Evolutionary conservation across 2,329 filamentous ascomycete species (phyloP).

Genomic region (Colletotrichum incanum): DNA sequence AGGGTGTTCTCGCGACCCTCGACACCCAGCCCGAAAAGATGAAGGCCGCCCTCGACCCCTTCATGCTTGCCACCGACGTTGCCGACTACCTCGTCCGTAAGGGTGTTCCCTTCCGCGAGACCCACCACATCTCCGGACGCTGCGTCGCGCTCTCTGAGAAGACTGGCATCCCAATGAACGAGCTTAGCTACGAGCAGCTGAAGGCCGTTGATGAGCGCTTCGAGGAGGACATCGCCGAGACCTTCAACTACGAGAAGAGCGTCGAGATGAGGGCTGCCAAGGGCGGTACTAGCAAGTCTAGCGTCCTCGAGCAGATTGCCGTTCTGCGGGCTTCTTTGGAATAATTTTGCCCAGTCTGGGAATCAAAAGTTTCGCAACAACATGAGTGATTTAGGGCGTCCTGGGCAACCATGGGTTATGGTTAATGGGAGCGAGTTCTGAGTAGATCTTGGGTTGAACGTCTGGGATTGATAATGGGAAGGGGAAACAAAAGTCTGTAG

Average conservation of each 20-base stretch:
- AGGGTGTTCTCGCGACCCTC: conserved; percentile 83
- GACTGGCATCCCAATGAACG: conserved; percentile 77
- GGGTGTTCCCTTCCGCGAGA: conserved; percentile 84
- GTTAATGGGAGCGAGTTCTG: conserved; percentile 3
- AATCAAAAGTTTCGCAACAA: too few species aligned
- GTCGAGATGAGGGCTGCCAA: conserved; percentile 85
- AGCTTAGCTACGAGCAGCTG: conserved; percentile 77
- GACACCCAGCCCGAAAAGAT: conserved; percentile 81
- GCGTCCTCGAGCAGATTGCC: conserved; percentile 76
- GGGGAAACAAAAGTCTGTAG: not conserved
- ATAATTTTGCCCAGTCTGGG: not conserved
- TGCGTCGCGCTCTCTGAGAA: conserved; percentile 79
- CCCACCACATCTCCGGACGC: conserved; percentile 83
- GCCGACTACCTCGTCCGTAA: conserved; percentile 76
- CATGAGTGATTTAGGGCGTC: conserved; percentile 4
- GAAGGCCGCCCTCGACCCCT: conserved; percentile 82
- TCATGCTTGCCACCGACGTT: conserved; percentile 85
- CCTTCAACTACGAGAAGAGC: conserved; percentile 86
- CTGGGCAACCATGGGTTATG: not conserved
- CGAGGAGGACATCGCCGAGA: conserved; percentile 77
- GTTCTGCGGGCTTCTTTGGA: conserved; percentile 47
- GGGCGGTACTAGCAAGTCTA: conserved; percentile 83
- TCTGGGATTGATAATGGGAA: not conserved
- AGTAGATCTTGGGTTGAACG: not conserved
- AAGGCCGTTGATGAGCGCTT: conserved; percentile 79